Evolutionary conservation across 2,329 filamentous ascomycete species (phyloP).

Genomic region (Neofusicoccum ribis): DNA sequence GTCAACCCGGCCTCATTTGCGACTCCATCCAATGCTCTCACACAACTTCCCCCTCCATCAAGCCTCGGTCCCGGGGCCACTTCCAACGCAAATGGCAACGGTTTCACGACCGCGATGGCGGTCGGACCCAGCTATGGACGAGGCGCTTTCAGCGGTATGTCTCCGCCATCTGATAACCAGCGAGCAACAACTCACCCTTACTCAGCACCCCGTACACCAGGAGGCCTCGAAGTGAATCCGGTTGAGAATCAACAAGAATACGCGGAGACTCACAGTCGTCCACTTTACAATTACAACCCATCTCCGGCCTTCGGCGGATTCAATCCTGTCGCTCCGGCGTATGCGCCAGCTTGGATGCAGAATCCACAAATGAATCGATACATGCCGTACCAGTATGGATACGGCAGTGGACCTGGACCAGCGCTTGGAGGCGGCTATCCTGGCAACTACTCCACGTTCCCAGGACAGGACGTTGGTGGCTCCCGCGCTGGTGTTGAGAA

Average conservation of each 20-base stretch:
- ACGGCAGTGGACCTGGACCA: not conserved
- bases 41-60: constrained; percentile 37
- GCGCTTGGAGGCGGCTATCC: constrained; percentile 6
- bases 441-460: not conserved
- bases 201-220: constrained; percentile 15
- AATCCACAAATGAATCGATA: constrained; percentile 8
- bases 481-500: not conserved
- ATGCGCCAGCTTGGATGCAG: constrained; percentile 18
- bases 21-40: constrained; percentile 24
- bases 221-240: constrained; percentile 2
- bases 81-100: constrained; percentile 23
- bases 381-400: constrained; percentile 14
- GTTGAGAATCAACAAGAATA: constrained; percentile 11
- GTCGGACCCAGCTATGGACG: constrained; percentile 15
- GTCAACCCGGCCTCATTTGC: constrained; percentile 94
- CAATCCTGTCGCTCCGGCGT: constrained; percentile 17
- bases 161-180: not conserved
- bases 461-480: constrained; percentile 1
- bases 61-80: constrained; percentile 41
- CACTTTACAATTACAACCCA: constrained; percentile 11
- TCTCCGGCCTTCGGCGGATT: constrained; percentile 15
- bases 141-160: constrained; percentile 17
- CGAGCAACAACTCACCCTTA: not conserved
- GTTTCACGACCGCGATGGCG: constrained; percentile 1
- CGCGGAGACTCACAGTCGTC: not conserved